A percentile compares a stretch with the other conserved stretches of the same genome.
These are phyloP conservation scores for Avena insularis DNA, from an alignment of 176 grass and related monocot genomes.

Conservation along the genomic window DNA sequence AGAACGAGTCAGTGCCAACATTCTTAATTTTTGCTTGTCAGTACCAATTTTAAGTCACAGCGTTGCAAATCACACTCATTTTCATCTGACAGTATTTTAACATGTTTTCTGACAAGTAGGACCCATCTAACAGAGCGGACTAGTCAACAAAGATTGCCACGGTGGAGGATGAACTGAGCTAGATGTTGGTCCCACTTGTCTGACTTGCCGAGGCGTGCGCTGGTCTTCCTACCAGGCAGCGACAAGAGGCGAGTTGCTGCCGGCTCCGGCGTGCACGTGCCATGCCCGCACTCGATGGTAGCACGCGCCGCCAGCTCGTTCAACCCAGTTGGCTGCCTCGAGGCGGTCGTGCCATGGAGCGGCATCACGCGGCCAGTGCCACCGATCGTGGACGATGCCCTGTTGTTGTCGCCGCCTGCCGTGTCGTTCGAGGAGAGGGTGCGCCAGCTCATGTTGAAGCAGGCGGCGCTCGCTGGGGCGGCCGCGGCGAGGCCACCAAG, in stretches of 20 bases:
- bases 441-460: slow-evolving; percentile 74
- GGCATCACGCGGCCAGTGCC: not conserved
- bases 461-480: slow-evolving; percentile 63
- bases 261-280: not conserved
- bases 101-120: no score
- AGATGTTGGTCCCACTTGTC: not conserved
- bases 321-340: not conserved
- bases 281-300: slow-evolving; percentile 49
- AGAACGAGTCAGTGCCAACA: no score
- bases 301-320: slow-evolving; percentile 18
- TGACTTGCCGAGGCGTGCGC: not conserved
- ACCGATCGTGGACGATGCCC: slow-evolving; percentile 21
- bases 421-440: slow-evolving; percentile 73
- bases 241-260: not conserved
- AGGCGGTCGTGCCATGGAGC: slow-evolving; percentile 47
- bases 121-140: no score
- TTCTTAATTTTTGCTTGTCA: no score
- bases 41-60: no score
- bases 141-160: no score
- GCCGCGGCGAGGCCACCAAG: not conserved
- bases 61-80: no score
- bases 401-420: slow-evolving; percentile 29
- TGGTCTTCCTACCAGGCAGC: not conserved
- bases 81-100: no score
- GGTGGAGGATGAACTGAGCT: no score